Conservation (phyloP, 768 basidiomycete genomes). For the Neoboletus magnificus region DNA sequence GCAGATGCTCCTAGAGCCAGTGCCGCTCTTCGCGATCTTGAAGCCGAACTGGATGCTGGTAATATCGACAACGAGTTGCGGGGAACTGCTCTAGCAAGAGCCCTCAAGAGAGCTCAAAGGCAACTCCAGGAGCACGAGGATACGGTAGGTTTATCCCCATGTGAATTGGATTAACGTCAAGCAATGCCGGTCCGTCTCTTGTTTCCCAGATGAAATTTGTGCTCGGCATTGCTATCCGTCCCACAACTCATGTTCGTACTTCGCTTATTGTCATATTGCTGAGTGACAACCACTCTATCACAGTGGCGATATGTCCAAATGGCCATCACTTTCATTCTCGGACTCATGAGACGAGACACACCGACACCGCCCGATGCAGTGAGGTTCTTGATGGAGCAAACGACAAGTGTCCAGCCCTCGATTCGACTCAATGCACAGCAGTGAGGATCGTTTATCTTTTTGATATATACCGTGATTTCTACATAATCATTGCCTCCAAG, state of each 20-base stretch:
- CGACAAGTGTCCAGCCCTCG: slow-evolving; percentile 66
- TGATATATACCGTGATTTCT: background rate
- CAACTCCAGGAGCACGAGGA: slow-evolving; percentile 46
- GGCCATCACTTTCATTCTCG: slow-evolving; percentile 57
- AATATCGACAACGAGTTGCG: slow-evolving; percentile 44
- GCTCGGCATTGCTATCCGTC: slow-evolving; percentile 54
- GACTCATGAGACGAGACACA: slow-evolving; percentile 62
- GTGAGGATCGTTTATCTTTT: slow-evolving; percentile 34
- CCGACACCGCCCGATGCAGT: slow-evolving; percentile 51
- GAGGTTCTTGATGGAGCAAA: slow-evolving; percentile 61
- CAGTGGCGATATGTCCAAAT: slow-evolving; percentile 85
- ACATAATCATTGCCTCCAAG: slow-evolving; percentile 33
- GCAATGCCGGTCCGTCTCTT: background rate
- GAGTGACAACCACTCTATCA: slow-evolving; percentile 10
- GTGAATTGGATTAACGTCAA: background rate
- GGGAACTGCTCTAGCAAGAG: slow-evolving; percentile 41
- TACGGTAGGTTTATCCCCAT: slow-evolving; percentile 40
- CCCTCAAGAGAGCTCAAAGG: slow-evolving; percentile 38
- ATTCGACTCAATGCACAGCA: slow-evolving; percentile 64
- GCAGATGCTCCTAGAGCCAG: slow-evolving; percentile 48
- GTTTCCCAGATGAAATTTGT: slow-evolving; percentile 52
- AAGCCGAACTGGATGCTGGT: slow-evolving; percentile 45
- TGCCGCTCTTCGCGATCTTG: slow-evolving; percentile 46
- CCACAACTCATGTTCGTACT: slow-evolving; percentile 68
- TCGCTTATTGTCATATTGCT: background rate